Evolutionary conservation across 2,329 filamentous ascomycete species (phyloP).

Genomic region (Colletotrichum gigasporum): DNA sequence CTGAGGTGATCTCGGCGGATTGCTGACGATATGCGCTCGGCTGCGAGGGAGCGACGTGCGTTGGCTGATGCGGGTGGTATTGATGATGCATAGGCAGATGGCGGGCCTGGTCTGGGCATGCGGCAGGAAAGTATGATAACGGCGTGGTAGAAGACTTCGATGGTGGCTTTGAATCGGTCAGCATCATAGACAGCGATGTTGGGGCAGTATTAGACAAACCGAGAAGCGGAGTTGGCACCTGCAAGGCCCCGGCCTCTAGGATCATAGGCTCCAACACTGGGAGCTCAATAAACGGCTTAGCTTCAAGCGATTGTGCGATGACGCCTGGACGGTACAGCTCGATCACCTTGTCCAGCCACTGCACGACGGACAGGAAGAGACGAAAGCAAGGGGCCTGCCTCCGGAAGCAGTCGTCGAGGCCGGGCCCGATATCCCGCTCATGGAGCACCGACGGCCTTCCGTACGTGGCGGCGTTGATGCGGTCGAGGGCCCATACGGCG

Average conservation of each 20-base stretch:
- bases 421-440: constrained; percentile 66
- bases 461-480: constrained; percentile 67
- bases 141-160: constrained; percentile 72
- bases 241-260: constrained; percentile 61
- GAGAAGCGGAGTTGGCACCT: constrained; percentile 58
- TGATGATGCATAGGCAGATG: constrained; percentile 48
- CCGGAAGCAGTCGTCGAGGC: constrained; percentile 60
- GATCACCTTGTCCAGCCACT: constrained; percentile 67
- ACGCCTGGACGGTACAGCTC: constrained; percentile 65
- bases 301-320: constrained; percentile 34
- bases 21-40: constrained; percentile 66
- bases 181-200: neutral
- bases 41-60: constrained; percentile 65
- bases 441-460: constrained; percentile 69
- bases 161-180: constrained; percentile 56
- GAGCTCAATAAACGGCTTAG: constrained; percentile 60
- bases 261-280: constrained; percentile 68
- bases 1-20: constrained; percentile 61
- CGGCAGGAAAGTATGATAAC: constrained; percentile 71
- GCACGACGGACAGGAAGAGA: constrained; percentile 63
- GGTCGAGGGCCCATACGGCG: constrained; percentile 69
- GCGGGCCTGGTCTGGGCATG: constrained; percentile 52
- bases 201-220: constrained; percentile 45
- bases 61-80: constrained; percentile 60
- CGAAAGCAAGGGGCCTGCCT: constrained; percentile 64